Conservation (phyloP, 2,329 filamentous ascomycete genomes). For the Xylariales sp. region DNA sequence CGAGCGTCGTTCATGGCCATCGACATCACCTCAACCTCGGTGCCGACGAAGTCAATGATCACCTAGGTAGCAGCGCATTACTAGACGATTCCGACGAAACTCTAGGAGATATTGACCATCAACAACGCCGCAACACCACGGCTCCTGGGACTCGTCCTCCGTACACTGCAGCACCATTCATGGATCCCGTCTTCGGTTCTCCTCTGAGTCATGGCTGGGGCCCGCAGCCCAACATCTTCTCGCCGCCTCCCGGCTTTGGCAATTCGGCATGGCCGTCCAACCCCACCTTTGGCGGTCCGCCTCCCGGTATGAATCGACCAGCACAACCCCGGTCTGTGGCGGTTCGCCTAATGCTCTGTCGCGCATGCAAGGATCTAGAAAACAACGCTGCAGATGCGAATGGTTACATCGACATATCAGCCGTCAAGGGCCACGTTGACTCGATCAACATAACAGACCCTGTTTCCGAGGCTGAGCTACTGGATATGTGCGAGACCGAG, state of each 20-base stretch:
- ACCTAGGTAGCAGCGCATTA: constrained; percentile 86
- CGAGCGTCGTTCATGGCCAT: constrained; percentile 60
- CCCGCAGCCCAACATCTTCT: constrained; percentile 30
- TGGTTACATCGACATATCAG: constrained; percentile 65
- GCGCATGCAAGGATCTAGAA: constrained; percentile 65
- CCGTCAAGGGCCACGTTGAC: constrained; percentile 63
- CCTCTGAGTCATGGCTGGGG: constrained; percentile 32
- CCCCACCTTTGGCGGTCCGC: constrained; percentile 25
- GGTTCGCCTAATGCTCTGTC: constrained; percentile 70
- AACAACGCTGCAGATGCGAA: constrained; percentile 42
- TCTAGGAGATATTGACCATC: constrained; percentile 30
- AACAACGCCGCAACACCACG: constrained; percentile 44
- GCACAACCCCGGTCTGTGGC: constrained; percentile 61
- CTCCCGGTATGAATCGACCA: constrained; percentile 32
- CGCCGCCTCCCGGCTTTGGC: constrained; percentile 43
- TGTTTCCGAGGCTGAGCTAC: constrained; percentile 61
- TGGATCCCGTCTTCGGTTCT: constrained; percentile 34
- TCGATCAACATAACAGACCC: constrained; percentile 40
- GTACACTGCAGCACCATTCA: constrained; percentile 39
- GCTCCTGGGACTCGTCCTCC: constrained; percentile 42
- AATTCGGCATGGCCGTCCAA: constrained; percentile 32
- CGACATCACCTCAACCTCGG: constrained; percentile 39
- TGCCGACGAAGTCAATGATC: constrained; percentile 68
- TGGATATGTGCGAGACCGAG: constrained; percentile 85
- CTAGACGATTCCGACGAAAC: constrained; percentile 68